Conservation (phyloP, 768 basidiomycete species). For the Naganishia kalamii region DNA sequence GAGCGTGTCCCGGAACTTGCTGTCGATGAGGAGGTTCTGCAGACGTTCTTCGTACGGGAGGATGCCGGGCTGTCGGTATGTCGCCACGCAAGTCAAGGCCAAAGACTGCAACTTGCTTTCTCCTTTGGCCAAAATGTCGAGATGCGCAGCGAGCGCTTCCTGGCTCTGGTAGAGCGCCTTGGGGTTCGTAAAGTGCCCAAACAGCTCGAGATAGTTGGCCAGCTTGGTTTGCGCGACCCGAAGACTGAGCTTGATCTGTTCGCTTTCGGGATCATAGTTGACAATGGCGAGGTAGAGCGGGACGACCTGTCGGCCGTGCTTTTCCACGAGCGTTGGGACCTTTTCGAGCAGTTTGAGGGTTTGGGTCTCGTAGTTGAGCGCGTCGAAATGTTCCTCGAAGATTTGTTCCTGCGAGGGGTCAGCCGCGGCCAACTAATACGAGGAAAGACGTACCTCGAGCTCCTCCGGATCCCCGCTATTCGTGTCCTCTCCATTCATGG, state of each 20-base stretch:
- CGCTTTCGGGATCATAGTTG: constrained; percentile 29
- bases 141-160: constrained; percentile 61
- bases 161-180: constrained; percentile 71
- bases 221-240: constrained; percentile 49
- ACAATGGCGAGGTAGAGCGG: constrained; percentile 64
- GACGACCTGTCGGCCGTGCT: constrained; percentile 79
- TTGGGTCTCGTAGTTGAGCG: constrained; percentile 69
- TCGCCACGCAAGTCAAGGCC: constrained; percentile 70
- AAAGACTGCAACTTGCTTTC: constrained; percentile 69
- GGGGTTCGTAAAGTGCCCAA: constrained; percentile 88
- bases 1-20: constrained; percentile 82
- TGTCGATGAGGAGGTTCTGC: constrained; percentile 68
- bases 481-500: constrained; percentile 35
- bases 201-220: constrained; percentile 69
- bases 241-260: constrained; percentile 47
- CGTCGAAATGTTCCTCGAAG: constrained; percentile 59
- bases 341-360: constrained; percentile 66
- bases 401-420: constrained; percentile 44
- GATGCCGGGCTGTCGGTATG: constrained; percentile 66
- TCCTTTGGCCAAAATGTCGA: constrained; percentile 71
- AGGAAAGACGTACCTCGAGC: constrained; percentile 64
- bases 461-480: constrained; percentile 62
- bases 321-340: constrained; percentile 67
- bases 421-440: neutral
- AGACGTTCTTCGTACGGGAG: constrained; percentile 60